Percentiles rank a stretch among this genome's conserved stretches.
phyloP scores from a whole-genome alignment of 257 asterid genomes.

The Mitragyna speciosa region DNA sequence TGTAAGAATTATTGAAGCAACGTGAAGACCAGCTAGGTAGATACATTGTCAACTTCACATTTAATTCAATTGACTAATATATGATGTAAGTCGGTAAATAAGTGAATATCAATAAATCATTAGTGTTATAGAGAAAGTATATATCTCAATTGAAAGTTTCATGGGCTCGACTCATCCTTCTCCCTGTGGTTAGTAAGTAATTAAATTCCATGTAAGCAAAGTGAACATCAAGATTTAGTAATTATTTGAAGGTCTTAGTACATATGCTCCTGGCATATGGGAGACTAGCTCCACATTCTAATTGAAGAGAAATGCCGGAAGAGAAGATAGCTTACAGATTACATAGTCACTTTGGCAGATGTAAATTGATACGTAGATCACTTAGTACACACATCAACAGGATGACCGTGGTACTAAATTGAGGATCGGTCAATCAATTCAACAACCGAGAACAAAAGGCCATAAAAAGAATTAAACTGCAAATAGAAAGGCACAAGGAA shows the following conservation, averaged over 20 bases:
- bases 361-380: background rate
- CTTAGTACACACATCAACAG: background rate
- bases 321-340: background rate
- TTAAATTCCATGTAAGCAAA: background rate
- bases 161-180: too few relatives aligned
- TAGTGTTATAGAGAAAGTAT: background rate
- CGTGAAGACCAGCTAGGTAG: constrained; percentile 1
- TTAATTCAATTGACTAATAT: background rate
- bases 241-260: background rate
- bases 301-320: background rate
- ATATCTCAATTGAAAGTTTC: background rate
- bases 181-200: background rate
- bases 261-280: background rate
- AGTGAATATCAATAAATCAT: background rate
- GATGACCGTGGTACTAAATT: background rate
- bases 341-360: background rate
- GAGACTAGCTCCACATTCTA: background rate
- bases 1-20: constrained; percentile 15
- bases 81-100: background rate
- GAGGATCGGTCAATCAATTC: background rate
- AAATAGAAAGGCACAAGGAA: background rate
- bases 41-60: background rate
- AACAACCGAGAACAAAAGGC: background rate
- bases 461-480: background rate
- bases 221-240: background rate